Conservation (phyloP, 805 yeast species). For the Hanseniaspora occidentalis region DNA sequence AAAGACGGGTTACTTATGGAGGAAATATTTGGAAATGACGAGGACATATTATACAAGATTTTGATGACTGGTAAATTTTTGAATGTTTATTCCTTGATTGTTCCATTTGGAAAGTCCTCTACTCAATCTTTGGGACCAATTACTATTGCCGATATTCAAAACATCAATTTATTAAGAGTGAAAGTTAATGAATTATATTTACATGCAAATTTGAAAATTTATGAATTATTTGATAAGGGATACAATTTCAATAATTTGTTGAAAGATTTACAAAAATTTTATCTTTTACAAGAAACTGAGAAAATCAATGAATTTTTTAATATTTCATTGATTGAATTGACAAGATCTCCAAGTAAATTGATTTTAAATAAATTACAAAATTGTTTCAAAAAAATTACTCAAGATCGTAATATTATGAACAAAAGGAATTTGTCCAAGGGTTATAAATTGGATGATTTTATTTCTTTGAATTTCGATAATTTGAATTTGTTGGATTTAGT, state of each 20-base stretch:
- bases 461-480: conserved; percentile 2
- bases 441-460: neutral
- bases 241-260: conserved; percentile 40
- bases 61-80: conserved; percentile 76
- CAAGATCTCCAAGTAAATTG: conserved; percentile 24
- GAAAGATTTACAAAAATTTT: conserved; percentile 39
- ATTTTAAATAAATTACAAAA: conserved; percentile 24
- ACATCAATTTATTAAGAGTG: neutral
- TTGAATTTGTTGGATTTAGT: conserved; percentile 5
- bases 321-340: conserved; percentile 38
- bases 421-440: neutral
- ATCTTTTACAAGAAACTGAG: conserved; percentile 37
- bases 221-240: conserved; percentile 47
- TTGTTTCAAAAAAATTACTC: conserved; percentile 8
- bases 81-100: conserved; percentile 33
- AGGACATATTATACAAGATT: conserved; percentile 33
- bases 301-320: conserved; percentile 42
- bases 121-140: too few species aligned
- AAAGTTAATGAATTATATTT: neutral
- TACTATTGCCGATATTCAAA: neutral
- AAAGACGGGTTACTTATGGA: conserved; percentile 60
- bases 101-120: neutral
- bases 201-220: conserved; percentile 9
- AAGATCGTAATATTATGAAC: neutral
- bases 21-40: conserved; percentile 29